Evolutionary conservation across 2,329 filamentous ascomycete genomes (phyloP).

Genomic region (Colletotrichum incanum): DNA sequence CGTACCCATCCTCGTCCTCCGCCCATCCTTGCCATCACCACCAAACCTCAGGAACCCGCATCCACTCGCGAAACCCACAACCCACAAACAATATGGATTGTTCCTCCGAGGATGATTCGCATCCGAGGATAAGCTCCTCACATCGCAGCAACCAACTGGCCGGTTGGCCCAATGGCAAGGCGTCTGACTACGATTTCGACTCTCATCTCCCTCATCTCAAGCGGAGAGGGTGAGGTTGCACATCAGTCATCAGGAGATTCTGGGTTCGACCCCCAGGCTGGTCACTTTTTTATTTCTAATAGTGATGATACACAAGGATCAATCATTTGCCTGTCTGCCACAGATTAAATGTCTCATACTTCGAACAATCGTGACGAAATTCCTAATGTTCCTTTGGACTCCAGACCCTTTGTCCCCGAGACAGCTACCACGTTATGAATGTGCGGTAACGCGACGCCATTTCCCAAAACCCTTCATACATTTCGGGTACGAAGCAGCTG

Average conservation of each 20-base stretch:
- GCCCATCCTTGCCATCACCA: neutral
- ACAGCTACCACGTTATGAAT: neutral
- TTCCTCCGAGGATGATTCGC: neutral
- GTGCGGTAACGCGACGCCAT: neutral
- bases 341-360: neutral
- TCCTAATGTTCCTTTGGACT: no score
- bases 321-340: no score
- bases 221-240: neutral
- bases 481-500: no score
- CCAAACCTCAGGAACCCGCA: neutral
- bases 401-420: neutral
- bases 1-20: neutral
- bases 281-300: conserved; percentile 21
- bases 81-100: neutral
- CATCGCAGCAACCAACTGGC: neutral
- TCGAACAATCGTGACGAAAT: neutral
- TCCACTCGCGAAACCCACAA: neutral
- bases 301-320: no score
- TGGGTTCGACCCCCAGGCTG: conserved; percentile 42
- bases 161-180: conserved; percentile 55
- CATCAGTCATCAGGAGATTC: conserved; percentile 33
- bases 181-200: conserved; percentile 54
- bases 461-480: neutral
- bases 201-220: neutral
- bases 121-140: neutral